phyloP scores from a whole-genome alignment of 1,284 basidiomycete genomes.

The Apiotrichum brassicae region DNA sequence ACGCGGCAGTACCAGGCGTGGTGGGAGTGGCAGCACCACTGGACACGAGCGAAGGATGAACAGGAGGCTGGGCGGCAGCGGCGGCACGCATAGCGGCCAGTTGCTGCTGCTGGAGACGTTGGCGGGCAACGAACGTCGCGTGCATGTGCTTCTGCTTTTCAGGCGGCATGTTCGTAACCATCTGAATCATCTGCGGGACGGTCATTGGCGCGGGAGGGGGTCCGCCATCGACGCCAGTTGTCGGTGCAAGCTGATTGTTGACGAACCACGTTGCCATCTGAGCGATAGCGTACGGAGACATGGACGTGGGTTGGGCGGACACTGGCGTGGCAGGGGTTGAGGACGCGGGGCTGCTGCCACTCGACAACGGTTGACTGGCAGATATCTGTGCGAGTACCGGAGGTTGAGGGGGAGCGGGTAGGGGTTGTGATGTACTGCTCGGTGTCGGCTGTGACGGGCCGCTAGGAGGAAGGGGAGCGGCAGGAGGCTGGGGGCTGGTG shows the following conservation, averaged over 20 bases:
- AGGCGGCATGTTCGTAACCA: constrained; percentile 6
- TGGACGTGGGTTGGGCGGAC: too few relatives aligned
- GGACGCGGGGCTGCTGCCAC: too few relatives aligned
- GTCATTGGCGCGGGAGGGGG: constrained; percentile 6
- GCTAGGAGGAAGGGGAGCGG: too few relatives aligned
- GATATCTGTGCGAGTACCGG: too few relatives aligned
- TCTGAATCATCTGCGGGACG: constrained; percentile 9
- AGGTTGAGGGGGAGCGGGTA: too few relatives aligned
- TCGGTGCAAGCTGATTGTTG: background rate
- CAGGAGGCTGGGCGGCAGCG: background rate
- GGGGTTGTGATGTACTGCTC: too few relatives aligned
- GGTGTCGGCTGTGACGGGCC: too few relatives aligned
- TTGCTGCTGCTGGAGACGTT: constrained; percentile 6
- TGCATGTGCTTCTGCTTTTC: constrained; percentile 18
- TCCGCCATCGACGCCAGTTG: background rate
- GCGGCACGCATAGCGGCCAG: background rate
- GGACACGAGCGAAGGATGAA: constrained; percentile 4
- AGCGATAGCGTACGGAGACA: too few relatives aligned
- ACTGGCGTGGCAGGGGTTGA: too few relatives aligned
- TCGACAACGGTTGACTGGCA: too few relatives aligned
- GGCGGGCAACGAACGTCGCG: constrained; percentile 8
- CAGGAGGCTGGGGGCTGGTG: too few relatives aligned
- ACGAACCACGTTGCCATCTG: constrained; percentile 9
- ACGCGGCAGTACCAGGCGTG: background rate
- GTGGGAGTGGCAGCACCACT: background rate